Base-by-base conservation (phyloP, 495 filamentous ascomycete species). In the Daldinia concentrica region DNA sequence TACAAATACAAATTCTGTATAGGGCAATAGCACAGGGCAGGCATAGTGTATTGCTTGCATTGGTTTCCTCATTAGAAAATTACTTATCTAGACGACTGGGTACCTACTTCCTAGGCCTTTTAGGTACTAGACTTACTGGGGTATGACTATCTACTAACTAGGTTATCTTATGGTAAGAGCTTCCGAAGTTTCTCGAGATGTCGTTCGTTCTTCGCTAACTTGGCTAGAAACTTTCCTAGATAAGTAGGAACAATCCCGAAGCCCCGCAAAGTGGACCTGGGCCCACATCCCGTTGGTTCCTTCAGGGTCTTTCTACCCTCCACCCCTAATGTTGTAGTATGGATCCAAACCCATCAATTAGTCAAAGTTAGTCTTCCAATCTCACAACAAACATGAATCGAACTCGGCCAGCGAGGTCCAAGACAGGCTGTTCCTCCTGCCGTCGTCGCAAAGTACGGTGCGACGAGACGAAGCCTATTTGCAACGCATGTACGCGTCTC, bases 381-480 rank as follows among this genome's bases (percentile, higher is more conserved):
- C 30, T 29, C 57, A 60, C 12, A 41, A 60, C n/a, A 30, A 66
- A 27, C 39, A 69, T 70, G 67, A 64, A 70, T 64, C 67, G 67
- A 60, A 60, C 32, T 56, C 67, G 67, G 37, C 61, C 67, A 39
- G 56, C 62, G 30, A 60, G 67, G 56, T 70, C 67, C 29, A 72
- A 72, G 64, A 72, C 58, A 11, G 69, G 69, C 9, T 72, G 85
- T 77, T 83, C 80, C 73, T 86, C 85, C 45, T 87, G 85, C 73
- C 83, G 85, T 51, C 83, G 84, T 65, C 81, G 85, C 37, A 87
- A 87, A 66, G 82, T 87, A 12, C 86, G 86, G 75, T 87, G 86
- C 67, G 86, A 85, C 58, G 86, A 87, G 76, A 78, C 79, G 68
- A 83, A 79, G 48, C 86, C 86, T 2, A 63, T 84, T 5, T 87